Conservation (phyloP, 2,329 filamentous ascomycete species). For the Helotiales sp. region DNA sequence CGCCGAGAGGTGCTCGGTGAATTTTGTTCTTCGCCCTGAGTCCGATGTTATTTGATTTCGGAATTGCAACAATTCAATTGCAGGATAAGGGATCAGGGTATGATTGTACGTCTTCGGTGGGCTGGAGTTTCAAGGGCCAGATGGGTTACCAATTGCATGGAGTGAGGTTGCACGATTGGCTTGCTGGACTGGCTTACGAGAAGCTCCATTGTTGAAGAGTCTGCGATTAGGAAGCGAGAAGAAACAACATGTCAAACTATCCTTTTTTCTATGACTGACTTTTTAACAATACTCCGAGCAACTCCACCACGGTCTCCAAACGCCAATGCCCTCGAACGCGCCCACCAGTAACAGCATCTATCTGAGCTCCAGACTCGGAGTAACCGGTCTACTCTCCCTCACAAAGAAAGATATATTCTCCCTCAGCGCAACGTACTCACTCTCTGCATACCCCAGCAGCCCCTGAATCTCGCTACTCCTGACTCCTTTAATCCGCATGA, state of each 20-base stretch:
- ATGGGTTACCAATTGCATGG: background rate
- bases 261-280: background rate
- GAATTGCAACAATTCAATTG: background rate
- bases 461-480: slow-evolving; percentile 81
- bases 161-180: background rate
- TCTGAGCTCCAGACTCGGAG: slow-evolving; percentile 37
- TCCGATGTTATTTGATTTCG: background rate
- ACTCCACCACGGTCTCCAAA: background rate
- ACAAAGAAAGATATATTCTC: slow-evolving; percentile 79
- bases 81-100: background rate
- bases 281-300: slow-evolving; percentile 3
- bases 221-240: background rate
- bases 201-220: background rate
- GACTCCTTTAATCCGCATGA: slow-evolving; percentile 81
- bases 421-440: slow-evolving; percentile 87
- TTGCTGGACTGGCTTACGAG: background rate
- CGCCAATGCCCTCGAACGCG: background rate
- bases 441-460: slow-evolving; percentile 88
- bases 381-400: slow-evolving; percentile 40
- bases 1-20: slow-evolving; percentile 57
- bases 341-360: background rate
- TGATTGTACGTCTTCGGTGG: slow-evolving; percentile 3
- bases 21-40: background rate
- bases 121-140: background rate
- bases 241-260: slow-evolving; percentile 1